Conservation (phyloP, 306 rosid species). For the Cicer pinnatifidum region DNA sequence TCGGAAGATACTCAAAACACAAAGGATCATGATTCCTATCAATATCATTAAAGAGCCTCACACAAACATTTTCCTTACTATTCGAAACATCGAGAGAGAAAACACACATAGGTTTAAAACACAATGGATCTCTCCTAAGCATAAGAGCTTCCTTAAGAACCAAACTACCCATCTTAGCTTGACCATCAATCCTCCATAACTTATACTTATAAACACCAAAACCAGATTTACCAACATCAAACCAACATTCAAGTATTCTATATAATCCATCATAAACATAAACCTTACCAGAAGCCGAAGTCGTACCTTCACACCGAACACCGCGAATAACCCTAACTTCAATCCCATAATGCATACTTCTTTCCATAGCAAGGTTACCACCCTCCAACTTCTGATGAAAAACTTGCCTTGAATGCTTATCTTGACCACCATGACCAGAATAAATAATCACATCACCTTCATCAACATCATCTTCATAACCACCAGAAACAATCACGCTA, state of each 20-base stretch:
- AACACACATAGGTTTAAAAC: conserved; percentile 61
- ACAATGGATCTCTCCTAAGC: conserved; percentile 60
- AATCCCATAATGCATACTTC: conserved; percentile 91
- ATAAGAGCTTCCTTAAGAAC: conserved; percentile 61
- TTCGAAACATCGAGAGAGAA: conserved; percentile 70
- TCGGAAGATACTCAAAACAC: conserved; percentile 67
- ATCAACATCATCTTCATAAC: conserved; percentile 89
- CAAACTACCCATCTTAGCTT: conserved; percentile 83
- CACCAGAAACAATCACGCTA: conserved; percentile 89
- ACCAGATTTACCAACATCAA: conserved; percentile 94
- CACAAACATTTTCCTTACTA: conserved; percentile 59
- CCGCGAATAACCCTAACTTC: conserved; percentile 95
- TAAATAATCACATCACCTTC: conserved; percentile 80
- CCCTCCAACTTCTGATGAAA: conserved; percentile 87
- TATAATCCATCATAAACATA: conserved; percentile 95
- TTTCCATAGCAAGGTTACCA: conserved; percentile 90
- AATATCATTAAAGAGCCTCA: conserved; percentile 76
- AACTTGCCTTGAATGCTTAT: conserved; percentile 71
- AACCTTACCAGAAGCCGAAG: conserved; percentile 61
- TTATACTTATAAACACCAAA: conserved; percentile 90
- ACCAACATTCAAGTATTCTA: conserved; percentile 77
- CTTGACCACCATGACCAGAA: conserved; percentile 97
- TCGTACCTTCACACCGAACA: conserved; percentile 54
- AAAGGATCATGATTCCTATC: conserved; percentile 70
- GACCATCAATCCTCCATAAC: conserved; percentile 80